phyloP scores from a whole-genome alignment of 2,329 filamentous ascomycete species.

The Conoideocrella luteorostrata region DNA sequence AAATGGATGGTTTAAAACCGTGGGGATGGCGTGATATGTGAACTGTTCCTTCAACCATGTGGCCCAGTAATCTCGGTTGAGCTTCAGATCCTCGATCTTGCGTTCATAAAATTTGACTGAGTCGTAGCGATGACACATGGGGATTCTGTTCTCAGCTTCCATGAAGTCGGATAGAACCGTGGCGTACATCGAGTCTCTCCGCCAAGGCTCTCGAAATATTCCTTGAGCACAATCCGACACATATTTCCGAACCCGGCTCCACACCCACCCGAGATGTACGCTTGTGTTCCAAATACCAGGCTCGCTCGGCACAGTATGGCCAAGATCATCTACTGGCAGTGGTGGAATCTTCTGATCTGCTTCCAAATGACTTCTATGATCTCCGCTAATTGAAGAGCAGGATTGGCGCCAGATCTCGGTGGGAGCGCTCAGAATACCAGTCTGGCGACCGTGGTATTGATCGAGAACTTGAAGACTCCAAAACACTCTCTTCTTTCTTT shows the following conservation, averaged over 20 bases:
- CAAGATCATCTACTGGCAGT: conserved; percentile 37
- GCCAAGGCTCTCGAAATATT: conserved; percentile 43
- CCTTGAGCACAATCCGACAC: conserved; percentile 42
- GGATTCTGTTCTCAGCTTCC: conserved; percentile 41
- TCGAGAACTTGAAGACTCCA: conserved; percentile 46
- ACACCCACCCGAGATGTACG: conserved; percentile 44
- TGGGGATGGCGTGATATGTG: conserved; percentile 45
- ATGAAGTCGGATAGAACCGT: conserved; percentile 44
- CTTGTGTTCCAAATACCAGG: conserved; percentile 45
- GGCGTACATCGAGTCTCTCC: conserved; percentile 45
- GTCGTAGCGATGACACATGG: conserved; percentile 46
- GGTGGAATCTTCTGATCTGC: conserved; percentile 31
- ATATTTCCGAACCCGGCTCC: conserved; percentile 40
- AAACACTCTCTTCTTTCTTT: conserved; percentile 43
- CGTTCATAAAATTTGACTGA: conserved; percentile 46
- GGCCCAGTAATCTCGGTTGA: conserved; percentile 42
- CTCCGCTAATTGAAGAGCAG: conserved; percentile 18
- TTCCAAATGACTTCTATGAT: conserved; percentile 15
- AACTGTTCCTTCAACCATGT: conserved; percentile 48
- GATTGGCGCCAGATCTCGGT: conserved; percentile 35
- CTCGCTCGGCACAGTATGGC: conserved; percentile 31
- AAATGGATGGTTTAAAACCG: conserved; percentile 47
- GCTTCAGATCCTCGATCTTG: conserved; percentile 36
- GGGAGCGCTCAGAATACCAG: conserved; percentile 34
- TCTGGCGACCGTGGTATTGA: conserved; percentile 42